Conservation (phyloP, 768 basidiomycete genomes). For the Tylopilus sp. region DNA sequence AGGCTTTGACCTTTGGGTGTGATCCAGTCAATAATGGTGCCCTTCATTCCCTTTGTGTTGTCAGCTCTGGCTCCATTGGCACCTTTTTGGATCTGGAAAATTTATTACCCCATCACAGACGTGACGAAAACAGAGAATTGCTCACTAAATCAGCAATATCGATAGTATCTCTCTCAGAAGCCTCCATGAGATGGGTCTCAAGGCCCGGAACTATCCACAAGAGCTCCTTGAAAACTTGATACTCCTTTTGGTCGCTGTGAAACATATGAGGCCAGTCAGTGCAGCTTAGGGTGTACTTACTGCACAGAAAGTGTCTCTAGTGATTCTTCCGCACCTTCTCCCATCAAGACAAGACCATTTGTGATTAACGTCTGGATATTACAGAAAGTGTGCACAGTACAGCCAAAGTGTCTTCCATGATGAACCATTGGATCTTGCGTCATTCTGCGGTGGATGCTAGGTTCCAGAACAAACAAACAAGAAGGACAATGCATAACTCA, state of each 20-base stretch:
- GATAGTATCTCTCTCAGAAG: not conserved
- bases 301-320: no score
- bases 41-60: not conserved
- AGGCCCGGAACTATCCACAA: no score
- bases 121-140: no score
- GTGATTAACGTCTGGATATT: conserved; percentile 17
- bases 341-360: not conserved
- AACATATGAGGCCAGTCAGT: no score
- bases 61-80: not conserved
- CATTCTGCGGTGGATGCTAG: no score
- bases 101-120: no score
- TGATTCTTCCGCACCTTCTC: no score
- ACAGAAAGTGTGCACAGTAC: conserved; percentile 16
- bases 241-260: no score
- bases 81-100: not conserved
- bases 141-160: not conserved
- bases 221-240: no score
- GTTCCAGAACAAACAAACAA: no score
- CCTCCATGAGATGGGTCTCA: not conserved
- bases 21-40: not conserved
- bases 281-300: no score
- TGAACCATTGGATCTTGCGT: not conserved
- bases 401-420: conserved; percentile 21
- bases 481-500: no score
- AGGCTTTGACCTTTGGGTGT: not conserved